phyloP scores from a whole-genome alignment of 2,329 filamentous ascomycete species.

The Monilinia aucupariae region DNA sequence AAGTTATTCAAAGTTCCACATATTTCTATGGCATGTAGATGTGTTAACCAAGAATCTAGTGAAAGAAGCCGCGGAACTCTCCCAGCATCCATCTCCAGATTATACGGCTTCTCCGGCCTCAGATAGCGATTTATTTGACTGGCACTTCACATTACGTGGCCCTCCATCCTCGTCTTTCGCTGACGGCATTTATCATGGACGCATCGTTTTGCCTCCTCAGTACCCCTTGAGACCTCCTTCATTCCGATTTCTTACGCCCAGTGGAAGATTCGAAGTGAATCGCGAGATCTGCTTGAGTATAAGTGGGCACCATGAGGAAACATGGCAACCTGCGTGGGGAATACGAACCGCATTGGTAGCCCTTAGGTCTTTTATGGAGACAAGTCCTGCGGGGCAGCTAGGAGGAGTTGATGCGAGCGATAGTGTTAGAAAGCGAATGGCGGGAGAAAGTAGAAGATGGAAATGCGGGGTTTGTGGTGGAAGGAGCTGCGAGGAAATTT shows the following conservation, averaged over 20 bases:
- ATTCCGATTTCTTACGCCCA: constrained; percentile 93
- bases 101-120: constrained; percentile 74
- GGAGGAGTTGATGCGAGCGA: constrained; percentile 78
- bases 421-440: constrained; percentile 61
- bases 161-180: constrained; percentile 62
- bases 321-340: constrained; percentile 98
- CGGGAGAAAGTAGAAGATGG: constrained; percentile 60
- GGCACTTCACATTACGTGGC: constrained; percentile 96
- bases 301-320: constrained; percentile 92
- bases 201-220: constrained; percentile 80
- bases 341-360: constrained; percentile 79
- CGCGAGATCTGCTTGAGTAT: constrained; percentile 95
- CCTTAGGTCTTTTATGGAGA: constrained; percentile 89
- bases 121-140: constrained; percentile 90
- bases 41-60: constrained; percentile 44
- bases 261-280: constrained; percentile 90
- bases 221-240: constrained; percentile 89
- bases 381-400: constrained; percentile 78
- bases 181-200: constrained; percentile 86
- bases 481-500: constrained; percentile 66
- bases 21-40: constrained; percentile 14
- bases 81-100: constrained; percentile 72
- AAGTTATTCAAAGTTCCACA: constrained; percentile 33
- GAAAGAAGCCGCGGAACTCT: constrained; percentile 85
- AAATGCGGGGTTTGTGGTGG: constrained; percentile 64